Percentiles rank a stretch among this genome's conserved stretches.
These are phyloP conservation scores for Cercospora sp. DNA, from an alignment of 2,329 filamentous ascomycete genomes.

Conservation along the genomic window DNA sequence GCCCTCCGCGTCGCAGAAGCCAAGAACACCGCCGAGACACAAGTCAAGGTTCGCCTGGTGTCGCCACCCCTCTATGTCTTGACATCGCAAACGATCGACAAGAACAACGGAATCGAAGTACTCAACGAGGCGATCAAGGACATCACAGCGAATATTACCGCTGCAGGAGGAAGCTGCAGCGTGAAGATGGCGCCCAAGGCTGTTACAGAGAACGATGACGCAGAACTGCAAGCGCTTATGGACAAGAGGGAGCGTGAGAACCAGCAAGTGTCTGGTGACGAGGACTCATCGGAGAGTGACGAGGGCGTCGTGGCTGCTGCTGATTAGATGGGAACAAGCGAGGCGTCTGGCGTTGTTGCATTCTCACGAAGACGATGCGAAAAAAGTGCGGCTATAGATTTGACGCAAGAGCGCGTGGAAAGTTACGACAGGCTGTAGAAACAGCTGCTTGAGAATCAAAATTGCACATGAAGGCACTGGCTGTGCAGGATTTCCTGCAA, in stretches of 20 bases:
- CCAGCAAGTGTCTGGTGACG: constrained; percentile 94
- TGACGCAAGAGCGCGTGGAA: not conserved
- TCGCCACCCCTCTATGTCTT: constrained; percentile 95
- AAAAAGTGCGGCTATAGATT: constrained; percentile 3
- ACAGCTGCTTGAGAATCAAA: constrained; percentile 5
- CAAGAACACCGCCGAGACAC: constrained; percentile 85
- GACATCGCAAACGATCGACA: constrained; percentile 93
- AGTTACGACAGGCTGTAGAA: constrained; percentile 6
- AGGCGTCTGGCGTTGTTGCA: constrained; percentile 23
- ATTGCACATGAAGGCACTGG: not conserved
- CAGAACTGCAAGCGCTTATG: constrained; percentile 95
- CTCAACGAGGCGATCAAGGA: constrained; percentile 88
- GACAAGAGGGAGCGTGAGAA: constrained; percentile 99
- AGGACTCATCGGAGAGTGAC: constrained; percentile 93
- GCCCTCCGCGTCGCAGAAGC: constrained; percentile 89
- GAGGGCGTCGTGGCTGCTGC: constrained; percentile 62
- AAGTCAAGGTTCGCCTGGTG: constrained; percentile 98
- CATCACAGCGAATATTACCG: constrained; percentile 77
- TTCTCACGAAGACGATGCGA: not conserved
- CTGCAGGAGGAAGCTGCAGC: constrained; percentile 73
- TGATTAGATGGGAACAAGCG: constrained; percentile 20
- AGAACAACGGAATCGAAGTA: constrained; percentile 77
- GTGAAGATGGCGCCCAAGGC: constrained; percentile 99
- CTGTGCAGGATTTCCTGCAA: not conserved
- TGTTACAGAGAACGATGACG: constrained; percentile 97